These are phyloP conservation scores for Fomitopsis betulina DNA, from an alignment of 1,284 basidiomycete genomes.

Conservation along the genomic window DNA sequence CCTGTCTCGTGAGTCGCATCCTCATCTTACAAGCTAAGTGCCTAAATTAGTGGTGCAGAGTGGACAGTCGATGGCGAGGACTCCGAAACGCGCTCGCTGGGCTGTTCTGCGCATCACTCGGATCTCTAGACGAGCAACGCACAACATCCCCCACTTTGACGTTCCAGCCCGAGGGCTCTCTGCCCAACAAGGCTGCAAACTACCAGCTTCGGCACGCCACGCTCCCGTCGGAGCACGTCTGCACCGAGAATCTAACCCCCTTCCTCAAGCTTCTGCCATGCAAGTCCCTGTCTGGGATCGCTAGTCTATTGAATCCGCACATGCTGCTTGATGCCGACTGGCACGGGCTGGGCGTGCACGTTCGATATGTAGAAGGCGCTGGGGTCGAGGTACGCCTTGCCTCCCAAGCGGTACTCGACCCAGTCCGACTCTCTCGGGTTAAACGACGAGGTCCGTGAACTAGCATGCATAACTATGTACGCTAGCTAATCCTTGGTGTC, in stretches of 20 bases:
- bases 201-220: conserved; percentile 71
- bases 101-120: conserved; percentile 91
- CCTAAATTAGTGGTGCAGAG: conserved; percentile 32
- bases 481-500: neutral
- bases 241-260: conserved; percentile 96
- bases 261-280: conserved; percentile 94
- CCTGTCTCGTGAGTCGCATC: conserved; percentile 40
- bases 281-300: conserved; percentile 88
- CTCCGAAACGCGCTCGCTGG: conserved; percentile 89
- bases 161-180: conserved; percentile 53
- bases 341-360: conserved; percentile 83
- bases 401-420: conserved; percentile 83
- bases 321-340: conserved; percentile 83
- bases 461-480: neutral
- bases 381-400: conserved; percentile 68
- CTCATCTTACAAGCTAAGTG: neutral
- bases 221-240: conserved; percentile 81
- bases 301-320: conserved; percentile 82
- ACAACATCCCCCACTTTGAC: conserved; percentile 61
- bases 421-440: conserved; percentile 51
- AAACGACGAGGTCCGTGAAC: conserved; percentile 50
- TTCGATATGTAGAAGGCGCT: conserved; percentile 47
- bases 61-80: conserved; percentile 78
- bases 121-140: conserved; percentile 66
- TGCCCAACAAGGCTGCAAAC: conserved; percentile 46